Percentiles rank a stretch among this genome's conserved stretches.
These are phyloP conservation scores for Didymellaceae sp. DNA, from an alignment of 2,329 filamentous ascomycete species.

Conservation along the genomic window DNA sequence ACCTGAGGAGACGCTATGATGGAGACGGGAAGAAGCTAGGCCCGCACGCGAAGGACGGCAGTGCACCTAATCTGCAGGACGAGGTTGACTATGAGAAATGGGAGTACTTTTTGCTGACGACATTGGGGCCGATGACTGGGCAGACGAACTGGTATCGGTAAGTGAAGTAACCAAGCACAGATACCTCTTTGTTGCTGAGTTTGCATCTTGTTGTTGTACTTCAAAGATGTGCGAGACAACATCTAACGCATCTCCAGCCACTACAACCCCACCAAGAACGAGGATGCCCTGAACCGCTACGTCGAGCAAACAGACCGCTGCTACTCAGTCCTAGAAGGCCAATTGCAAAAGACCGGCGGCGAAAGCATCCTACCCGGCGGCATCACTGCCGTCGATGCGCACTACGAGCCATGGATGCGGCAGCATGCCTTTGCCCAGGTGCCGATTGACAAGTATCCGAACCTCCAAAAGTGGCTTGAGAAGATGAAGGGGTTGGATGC, in stretches of 20 bases:
- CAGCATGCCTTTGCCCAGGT: conserved; percentile 17
- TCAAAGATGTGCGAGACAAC: background rate
- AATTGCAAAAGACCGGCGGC: conserved; percentile 10
- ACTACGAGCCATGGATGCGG: conserved; percentile 14
- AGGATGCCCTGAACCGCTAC: conserved; percentile 14
- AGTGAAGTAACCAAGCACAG: background rate
- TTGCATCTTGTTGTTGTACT: background rate
- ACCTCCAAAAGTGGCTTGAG: conserved; percentile 66
- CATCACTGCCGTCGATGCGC: conserved; percentile 12
- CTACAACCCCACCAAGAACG: conserved; percentile 13
- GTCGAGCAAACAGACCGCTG: conserved; percentile 16
- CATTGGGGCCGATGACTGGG: conserved; percentile 15
- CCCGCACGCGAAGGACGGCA: background rate
- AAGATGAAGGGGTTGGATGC: conserved; percentile 26
- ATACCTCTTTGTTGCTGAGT: background rate
- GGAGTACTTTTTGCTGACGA: conserved; percentile 15
- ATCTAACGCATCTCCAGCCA: conserved; percentile 2
- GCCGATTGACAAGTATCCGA: conserved; percentile 62
- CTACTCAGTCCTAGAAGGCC: conserved; percentile 11
- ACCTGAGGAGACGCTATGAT: conserved; percentile 9
- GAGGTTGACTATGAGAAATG: conserved; percentile 14
- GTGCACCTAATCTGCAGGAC: conserved; percentile 1
- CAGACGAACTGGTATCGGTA: conserved; percentile 16
- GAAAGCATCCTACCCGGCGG: conserved; percentile 11
- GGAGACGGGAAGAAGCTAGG: conserved; percentile 5